Percentiles rank a stretch among this genome's conserved stretches.
phyloP scores from a whole-genome alignment of 768 basidiomycete species.

The Sarcomyxa edulis region DNA sequence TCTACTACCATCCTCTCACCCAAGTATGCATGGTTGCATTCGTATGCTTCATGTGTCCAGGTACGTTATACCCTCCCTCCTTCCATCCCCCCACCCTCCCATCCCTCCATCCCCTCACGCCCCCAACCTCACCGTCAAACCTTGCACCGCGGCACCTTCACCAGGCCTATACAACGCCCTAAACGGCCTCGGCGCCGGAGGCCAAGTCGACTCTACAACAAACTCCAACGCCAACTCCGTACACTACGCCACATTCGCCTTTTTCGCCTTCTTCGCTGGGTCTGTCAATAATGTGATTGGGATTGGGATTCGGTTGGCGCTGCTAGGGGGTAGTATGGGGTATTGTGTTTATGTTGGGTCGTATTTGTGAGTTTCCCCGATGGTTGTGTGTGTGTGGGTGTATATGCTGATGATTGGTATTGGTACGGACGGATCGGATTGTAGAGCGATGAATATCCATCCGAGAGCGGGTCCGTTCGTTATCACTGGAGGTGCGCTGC shows the following conservation, averaged over 20 bases:
- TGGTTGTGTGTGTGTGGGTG: too few relatives aligned
- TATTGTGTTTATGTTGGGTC: conserved; percentile 75
- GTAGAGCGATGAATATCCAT: conserved; percentile 70
- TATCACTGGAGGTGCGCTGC: conserved; percentile 64
- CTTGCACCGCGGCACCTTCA: too few relatives aligned
- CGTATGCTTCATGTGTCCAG: conserved; percentile 62
- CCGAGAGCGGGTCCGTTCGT: conserved; percentile 55
- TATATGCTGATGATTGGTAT: not conserved
- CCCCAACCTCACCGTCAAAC: too few relatives aligned
- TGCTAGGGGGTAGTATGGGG: conserved; percentile 68
- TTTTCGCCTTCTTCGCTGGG: conserved; percentile 34
- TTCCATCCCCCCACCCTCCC: too few relatives aligned
- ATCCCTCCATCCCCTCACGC: not conserved
- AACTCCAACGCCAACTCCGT: conserved; percentile 68
- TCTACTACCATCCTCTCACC: conserved; percentile 55
- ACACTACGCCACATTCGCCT: conserved; percentile 52
- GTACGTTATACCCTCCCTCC: conserved; percentile 25
- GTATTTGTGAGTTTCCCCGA: conserved; percentile 47
- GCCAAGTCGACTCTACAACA: conserved; percentile 61
- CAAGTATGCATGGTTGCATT: conserved; percentile 64
- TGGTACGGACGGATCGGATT: conserved; percentile 2
- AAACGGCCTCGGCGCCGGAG: conserved; percentile 76
- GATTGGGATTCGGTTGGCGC: conserved; percentile 70
- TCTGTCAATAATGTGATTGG: conserved; percentile 63
- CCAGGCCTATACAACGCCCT: conserved; percentile 76